phyloP scores from a whole-genome alignment of 768 basidiomycete species.

The Lactifluus subvellereus region DNA sequence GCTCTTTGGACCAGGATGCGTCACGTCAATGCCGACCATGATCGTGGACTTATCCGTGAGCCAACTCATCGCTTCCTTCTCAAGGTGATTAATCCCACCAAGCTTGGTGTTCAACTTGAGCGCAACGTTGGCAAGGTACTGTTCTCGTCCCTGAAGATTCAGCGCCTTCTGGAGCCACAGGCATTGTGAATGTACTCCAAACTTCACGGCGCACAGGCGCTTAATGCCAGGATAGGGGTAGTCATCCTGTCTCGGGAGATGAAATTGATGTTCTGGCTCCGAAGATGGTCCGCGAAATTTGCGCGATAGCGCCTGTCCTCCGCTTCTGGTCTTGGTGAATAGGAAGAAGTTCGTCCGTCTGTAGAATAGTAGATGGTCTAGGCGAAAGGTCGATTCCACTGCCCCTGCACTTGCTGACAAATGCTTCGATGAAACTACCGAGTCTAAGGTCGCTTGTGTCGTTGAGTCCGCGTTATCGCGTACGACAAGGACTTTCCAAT shows the following conservation, averaged over 20 bases:
- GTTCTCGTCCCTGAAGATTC: constrained; percentile 42
- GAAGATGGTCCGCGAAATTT: constrained; percentile 33
- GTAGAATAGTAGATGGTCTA: no score
- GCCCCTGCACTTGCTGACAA: constrained; percentile 46
- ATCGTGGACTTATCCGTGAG: no score
- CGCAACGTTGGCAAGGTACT: no score
- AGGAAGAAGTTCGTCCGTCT: constrained; percentile 25
- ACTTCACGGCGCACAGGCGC: constrained; percentile 34
- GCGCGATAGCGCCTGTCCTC: constrained; percentile 37
- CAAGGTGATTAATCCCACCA: constrained; percentile 67
- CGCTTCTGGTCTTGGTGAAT: constrained; percentile 36
- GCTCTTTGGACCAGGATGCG: no score
- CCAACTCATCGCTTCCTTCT: constrained; percentile 38
- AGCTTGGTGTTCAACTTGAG: no score
- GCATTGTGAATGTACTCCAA: constrained; percentile 71
- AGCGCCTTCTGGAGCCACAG: constrained; percentile 63
- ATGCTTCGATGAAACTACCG: constrained; percentile 32
- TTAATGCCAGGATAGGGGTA: no score
- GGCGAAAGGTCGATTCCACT: constrained; percentile 33
- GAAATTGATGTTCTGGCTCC: constrained; percentile 45
- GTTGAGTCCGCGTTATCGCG: constrained; percentile 37
- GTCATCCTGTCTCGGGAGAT: constrained; percentile 29
- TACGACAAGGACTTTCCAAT: constrained; percentile 67
- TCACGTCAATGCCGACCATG: no score
- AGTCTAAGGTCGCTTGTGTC: no score